Base-by-base conservation (phyloP, 2,329 filamentous ascomycete genomes). In the Zarea fungicola region DNA sequence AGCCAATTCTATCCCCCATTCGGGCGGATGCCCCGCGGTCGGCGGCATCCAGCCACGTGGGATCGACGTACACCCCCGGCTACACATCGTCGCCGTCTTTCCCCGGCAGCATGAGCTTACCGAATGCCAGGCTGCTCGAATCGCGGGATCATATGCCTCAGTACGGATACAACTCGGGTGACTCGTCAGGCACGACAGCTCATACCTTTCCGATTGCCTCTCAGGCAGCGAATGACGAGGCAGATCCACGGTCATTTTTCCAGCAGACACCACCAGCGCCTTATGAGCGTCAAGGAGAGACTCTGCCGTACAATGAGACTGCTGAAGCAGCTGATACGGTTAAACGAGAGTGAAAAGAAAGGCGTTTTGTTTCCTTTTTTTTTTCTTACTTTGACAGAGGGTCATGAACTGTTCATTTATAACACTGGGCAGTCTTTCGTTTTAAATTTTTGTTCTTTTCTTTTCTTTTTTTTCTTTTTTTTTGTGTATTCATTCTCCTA, bases 291-390 rank as follows among this genome's bases (percentile, higher is more conserved):
- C 19, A 31, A 14, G 40, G 18, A 6, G 23, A 28, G 11, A 25
- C 21, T 16, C 16, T 44, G 13, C n/a, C 40, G 25, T 44, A 44
- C 22, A 34, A 26, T 21, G 48, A 44, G 11, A 25, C 16, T n/a
- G 26, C 26, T 21, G 41, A 44, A 16, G 34, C 4, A 25, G 21
- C 26, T 9, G 35, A 39, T n/a, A 18, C 14, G 14, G 34, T 28
- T 13, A 39, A 49, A 41, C 48, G 34, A 28, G 41, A 49, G 48
- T 43, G 32, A n/a, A n/a, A n/a, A n/a, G n/a, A n/a, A n/a, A n/a
- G n/a, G n/a, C n/a, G n/a, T n/a, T n/a, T n/a, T n/a, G n/a, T n/a
- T n/a, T n/a, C n/a, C n/a, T n/a, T n/a, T n/a, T n/a, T n/a, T n/a
- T n/a, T n/a, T n/a, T n/a, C n/a, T n/a, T n/a, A n/a, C n/a, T n/a